These are phyloP conservation scores for Collybia mongolica DNA, from an alignment of 768 basidiomycete species.

Conservation along the genomic window DNA sequence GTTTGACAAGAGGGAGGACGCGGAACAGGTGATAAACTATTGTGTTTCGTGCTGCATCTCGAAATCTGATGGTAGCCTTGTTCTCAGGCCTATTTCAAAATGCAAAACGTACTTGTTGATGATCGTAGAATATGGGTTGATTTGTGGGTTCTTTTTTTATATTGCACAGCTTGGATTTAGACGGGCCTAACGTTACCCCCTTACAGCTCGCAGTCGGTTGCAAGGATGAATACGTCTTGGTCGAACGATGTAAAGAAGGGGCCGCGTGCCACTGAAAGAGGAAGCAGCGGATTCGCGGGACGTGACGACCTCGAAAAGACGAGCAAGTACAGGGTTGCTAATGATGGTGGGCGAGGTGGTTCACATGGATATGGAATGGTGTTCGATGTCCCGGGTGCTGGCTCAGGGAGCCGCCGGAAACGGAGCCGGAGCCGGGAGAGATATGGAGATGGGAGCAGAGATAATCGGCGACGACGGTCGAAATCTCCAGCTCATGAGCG, in stretches of 20 bases:
- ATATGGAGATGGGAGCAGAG: constrained; percentile 24
- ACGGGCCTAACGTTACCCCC: constrained; percentile 16
- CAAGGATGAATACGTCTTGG: constrained; percentile 79
- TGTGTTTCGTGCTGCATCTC: constrained; percentile 2
- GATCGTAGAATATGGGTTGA: constrained; percentile 99
- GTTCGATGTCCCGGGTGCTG: constrained; percentile 63
- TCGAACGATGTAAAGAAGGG: constrained; percentile 71
- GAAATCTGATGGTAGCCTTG: background rate
- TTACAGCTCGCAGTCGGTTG: constrained; percentile 88
- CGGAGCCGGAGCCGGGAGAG: constrained; percentile 53
- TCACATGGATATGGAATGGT: constrained; percentile 71
- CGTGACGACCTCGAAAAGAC: constrained; percentile 76
- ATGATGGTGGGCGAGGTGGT: constrained; percentile 19
- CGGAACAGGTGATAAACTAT: constrained; percentile 72
- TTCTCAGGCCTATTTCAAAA: constrained; percentile 92
- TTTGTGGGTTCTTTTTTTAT: constrained; percentile 60
- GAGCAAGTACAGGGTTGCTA: constrained; percentile 59
- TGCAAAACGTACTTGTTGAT: constrained; percentile 98
- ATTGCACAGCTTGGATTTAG: background rate
- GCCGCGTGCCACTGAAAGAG: constrained; percentile 28
- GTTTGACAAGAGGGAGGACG: constrained; percentile 90
- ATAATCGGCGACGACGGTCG: constrained; percentile 34
- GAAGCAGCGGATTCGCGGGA: constrained; percentile 59
- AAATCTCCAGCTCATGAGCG: constrained; percentile 28
- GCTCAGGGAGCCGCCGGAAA: constrained; percentile 41